Percentiles rank a stretch among this genome's conserved stretches.
phyloP scores from a whole-genome alignment of 352 stramenopile genomes.

The Pythium brachiatum region DNA sequence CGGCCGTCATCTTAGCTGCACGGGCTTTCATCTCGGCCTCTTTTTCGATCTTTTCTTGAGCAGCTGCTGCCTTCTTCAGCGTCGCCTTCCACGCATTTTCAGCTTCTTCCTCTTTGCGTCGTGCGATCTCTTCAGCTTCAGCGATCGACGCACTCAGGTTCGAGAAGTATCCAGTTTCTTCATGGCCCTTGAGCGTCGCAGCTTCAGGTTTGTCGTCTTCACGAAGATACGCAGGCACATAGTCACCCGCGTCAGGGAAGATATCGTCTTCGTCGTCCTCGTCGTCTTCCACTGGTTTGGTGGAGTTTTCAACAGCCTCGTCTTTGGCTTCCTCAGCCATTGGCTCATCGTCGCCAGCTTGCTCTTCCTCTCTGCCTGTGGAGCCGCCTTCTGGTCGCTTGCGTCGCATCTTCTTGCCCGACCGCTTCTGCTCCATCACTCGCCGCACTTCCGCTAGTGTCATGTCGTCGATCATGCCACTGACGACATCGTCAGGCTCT shows the following conservation, averaged over 20 bases:
- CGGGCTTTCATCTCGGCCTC: conserved; percentile 40
- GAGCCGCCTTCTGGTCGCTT: conserved; percentile 24
- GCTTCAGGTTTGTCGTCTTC: conserved; percentile 18
- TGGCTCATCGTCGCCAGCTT: not conserved
- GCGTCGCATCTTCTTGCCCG: conserved; percentile 15
- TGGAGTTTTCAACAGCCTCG: too few species aligned
- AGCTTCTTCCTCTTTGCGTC: conserved; percentile 39
- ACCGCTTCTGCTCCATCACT: conserved; percentile 37
- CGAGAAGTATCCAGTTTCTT: conserved; percentile 51
- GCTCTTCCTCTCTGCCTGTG: not conserved
- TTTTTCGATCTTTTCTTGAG: conserved; percentile 40
- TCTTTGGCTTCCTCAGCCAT: not conserved
- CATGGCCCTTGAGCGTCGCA: conserved; percentile 20
- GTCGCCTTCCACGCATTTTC: conserved; percentile 58
- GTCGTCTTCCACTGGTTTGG: conserved; percentile 1
- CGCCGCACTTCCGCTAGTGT: conserved; percentile 45
- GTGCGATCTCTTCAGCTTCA: conserved; percentile 42
- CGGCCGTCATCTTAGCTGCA: conserved; percentile 33
- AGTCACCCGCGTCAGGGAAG: conserved; percentile 68
- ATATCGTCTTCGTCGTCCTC: conserved; percentile 70
- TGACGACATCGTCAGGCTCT: conserved; percentile 52
- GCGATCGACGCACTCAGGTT: conserved; percentile 71
- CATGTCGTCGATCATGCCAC: conserved; percentile 45
- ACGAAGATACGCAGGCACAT: conserved; percentile 62
- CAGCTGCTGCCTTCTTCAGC: conserved; percentile 50